Conservation (phyloP, 208 protist species). For the Leishmania aethiopica region DNA sequence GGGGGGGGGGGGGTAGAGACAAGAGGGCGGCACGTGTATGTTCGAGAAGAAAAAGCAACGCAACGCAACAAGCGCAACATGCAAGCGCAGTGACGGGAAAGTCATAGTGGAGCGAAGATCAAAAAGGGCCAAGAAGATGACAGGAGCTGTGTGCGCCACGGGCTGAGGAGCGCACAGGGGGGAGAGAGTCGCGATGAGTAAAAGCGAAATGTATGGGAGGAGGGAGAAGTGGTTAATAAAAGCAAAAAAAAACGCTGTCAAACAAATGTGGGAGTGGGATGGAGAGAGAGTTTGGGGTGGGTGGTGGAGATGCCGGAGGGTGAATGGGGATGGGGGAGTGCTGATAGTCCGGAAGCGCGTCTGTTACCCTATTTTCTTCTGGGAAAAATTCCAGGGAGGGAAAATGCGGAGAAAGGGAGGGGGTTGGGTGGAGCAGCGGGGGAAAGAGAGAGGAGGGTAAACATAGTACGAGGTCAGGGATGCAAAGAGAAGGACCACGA, state of each 20-base stretch:
- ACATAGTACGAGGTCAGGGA: not conserved
- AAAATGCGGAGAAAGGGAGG: not conserved
- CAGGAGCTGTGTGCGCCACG: not conserved
- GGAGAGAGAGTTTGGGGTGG: not conserved
- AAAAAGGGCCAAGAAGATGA: constrained; percentile 16
- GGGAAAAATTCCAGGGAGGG: not conserved
- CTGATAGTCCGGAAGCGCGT: not conserved
- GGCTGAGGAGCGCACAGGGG: not conserved
- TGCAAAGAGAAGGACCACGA: not conserved
- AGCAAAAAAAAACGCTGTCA: not conserved
- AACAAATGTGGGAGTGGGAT: not conserved
- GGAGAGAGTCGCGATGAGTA: not conserved
- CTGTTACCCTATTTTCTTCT: not conserved
- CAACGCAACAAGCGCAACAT: no score
- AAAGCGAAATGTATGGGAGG: no score
- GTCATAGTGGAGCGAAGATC: not conserved
- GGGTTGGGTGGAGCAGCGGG: not conserved
- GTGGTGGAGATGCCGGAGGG: not conserved
- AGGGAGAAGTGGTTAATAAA: not conserved
- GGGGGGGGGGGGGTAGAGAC: not conserved
- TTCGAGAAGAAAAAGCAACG: no score
- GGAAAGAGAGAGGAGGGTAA: not conserved
- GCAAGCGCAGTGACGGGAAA: no score
- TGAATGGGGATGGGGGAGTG: not conserved
- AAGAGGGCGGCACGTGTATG: no score